These are phyloP conservation scores for Phytophthora quininea DNA, from an alignment of 352 stramenopile genomes.

Conservation along the genomic window DNA sequence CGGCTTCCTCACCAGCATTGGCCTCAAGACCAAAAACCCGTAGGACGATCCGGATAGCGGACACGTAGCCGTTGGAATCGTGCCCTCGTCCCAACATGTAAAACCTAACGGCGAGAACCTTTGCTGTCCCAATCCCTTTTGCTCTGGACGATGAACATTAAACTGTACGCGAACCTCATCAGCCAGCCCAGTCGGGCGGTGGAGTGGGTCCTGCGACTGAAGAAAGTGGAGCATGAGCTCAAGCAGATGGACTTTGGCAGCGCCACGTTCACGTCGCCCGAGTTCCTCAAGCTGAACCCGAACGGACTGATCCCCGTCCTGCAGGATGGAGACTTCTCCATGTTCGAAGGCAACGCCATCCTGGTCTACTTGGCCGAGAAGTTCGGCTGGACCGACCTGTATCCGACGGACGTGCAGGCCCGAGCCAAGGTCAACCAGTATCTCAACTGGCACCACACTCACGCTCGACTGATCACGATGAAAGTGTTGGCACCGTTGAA, in stretches of 20 bases:
- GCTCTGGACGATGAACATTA: constrained; percentile 22
- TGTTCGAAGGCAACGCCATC: constrained; percentile 57
- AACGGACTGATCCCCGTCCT: constrained; percentile 43
- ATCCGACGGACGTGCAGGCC: constrained; percentile 46
- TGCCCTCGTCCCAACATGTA: not conserved
- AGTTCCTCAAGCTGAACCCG: constrained; percentile 43
- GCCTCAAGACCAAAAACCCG: constrained; percentile 36
- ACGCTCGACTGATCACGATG: constrained; percentile 47
- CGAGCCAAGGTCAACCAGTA: constrained; percentile 71
- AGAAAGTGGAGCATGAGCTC: constrained; percentile 45
- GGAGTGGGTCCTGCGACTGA: constrained; percentile 44
- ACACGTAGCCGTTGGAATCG: not conserved
- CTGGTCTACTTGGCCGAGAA: constrained; percentile 58
- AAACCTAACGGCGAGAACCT: not conserved
- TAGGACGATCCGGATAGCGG: constrained; percentile 3
- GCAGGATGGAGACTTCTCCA: constrained; percentile 37
- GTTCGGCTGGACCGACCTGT: constrained; percentile 51
- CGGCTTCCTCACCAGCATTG: constrained; percentile 24
- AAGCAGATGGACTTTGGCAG: constrained; percentile 28
- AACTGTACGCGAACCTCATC: constrained; percentile 48
- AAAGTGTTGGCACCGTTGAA: constrained; percentile 49
- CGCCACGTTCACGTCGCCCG: constrained; percentile 33
- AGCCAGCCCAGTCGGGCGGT: constrained; percentile 42
- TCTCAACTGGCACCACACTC: constrained; percentile 76
- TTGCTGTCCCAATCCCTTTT: not conserved